Conservation (phyloP, 2,329 filamentous ascomycete genomes). For the Malbranchea zuffiana region DNA sequence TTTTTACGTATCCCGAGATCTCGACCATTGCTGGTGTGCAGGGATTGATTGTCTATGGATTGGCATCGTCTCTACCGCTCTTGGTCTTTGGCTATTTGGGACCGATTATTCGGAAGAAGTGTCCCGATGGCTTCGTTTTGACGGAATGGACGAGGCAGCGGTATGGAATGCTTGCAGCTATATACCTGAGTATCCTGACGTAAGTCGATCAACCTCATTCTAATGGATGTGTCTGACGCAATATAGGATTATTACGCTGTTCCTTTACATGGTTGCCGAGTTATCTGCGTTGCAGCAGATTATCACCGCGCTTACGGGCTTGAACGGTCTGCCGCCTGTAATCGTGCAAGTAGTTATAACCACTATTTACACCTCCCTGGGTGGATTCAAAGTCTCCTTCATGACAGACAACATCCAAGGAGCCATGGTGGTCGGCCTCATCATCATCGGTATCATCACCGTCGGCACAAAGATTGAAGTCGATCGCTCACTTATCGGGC, state of each 20-base stretch:
- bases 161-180: conserved; percentile 56
- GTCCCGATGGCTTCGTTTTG: conserved; percentile 71
- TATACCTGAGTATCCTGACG: conserved; percentile 68
- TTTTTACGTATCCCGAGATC: conserved; percentile 73
- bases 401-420: conserved; percentile 75
- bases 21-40: conserved; percentile 70
- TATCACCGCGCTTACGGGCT: conserved; percentile 59
- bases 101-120: conserved; percentile 66
- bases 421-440: conserved; percentile 61
- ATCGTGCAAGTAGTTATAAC: conserved; percentile 70
- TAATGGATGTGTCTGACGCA: conserved; percentile 6
- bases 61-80: conserved; percentile 61
- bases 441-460: conserved; percentile 66
- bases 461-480: conserved; percentile 66
- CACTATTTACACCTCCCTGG: conserved; percentile 72
- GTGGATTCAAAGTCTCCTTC: conserved; percentile 75
- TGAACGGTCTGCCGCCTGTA: conserved; percentile 62
- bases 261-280: conserved; percentile 79
- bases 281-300: conserved; percentile 73
- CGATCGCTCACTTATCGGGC: conserved; percentile 54
- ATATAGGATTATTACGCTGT: conserved; percentile 58
- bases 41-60: conserved; percentile 63
- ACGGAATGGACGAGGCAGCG: conserved; percentile 76
- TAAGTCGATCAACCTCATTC: conserved; percentile 19
- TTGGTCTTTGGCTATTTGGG: conserved; percentile 64